These are phyloP conservation scores for Casaregolazyma lundiana DNA, from an alignment of 1,139 yeast genomes.

Conservation along the genomic window DNA sequence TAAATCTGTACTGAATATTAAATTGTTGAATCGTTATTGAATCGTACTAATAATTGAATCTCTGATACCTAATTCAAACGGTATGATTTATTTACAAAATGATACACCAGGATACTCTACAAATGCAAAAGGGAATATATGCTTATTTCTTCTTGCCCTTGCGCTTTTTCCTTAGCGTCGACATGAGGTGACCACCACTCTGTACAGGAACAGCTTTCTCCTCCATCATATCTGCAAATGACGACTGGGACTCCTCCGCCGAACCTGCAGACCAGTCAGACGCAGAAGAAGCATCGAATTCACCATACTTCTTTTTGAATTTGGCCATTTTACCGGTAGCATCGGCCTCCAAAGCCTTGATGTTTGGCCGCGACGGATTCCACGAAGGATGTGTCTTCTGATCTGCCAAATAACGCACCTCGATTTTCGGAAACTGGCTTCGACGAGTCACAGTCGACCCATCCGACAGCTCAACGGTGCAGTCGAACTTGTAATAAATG, in stretches of 20 bases:
- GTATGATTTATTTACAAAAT: no score
- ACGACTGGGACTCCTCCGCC: constrained; percentile 37
- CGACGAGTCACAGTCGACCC: constrained; percentile 83
- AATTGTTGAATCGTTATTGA: no score
- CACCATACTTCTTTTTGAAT: constrained; percentile 68
- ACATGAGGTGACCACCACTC: constrained; percentile 57
- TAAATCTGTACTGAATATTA: no score
- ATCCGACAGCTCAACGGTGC: constrained; percentile 81
- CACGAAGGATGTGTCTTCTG: constrained; percentile 81
- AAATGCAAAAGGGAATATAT: background rate
- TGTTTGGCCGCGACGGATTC: constrained; percentile 82
- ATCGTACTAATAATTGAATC: no score
- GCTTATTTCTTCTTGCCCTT: constrained; percentile 30
- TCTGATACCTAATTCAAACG: no score
- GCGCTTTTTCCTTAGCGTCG: constrained; percentile 44
- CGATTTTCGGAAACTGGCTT: constrained; percentile 85
- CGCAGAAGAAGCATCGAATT: constrained; percentile 34
- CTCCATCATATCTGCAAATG: constrained; percentile 58
- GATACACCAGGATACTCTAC: background rate
- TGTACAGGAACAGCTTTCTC: constrained; percentile 60
- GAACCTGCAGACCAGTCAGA: constrained; percentile 10
- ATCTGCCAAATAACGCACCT: constrained; percentile 79
- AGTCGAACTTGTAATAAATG: constrained; percentile 83
- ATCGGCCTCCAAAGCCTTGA: constrained; percentile 68
- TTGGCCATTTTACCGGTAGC: constrained; percentile 82